These are phyloP conservation scores for Keithomyces neogunnii DNA, from an alignment of 2,329 filamentous ascomycete species.

Conservation along the genomic window DNA sequence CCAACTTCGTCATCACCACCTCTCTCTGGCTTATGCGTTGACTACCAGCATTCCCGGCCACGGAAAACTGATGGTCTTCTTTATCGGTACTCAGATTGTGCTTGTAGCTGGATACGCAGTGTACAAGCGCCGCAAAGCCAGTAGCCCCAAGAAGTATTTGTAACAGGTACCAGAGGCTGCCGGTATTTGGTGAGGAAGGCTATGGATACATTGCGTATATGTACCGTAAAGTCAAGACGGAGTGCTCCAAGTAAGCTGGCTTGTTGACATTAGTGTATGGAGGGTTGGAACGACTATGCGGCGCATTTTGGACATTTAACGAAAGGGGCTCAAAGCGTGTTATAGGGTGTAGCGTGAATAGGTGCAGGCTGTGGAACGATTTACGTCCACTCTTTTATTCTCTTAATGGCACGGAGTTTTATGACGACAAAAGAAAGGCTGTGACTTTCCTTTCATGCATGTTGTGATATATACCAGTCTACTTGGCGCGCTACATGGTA, in stretches of 20 bases:
- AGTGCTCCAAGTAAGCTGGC: too few species aligned
- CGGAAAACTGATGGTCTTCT: conserved; percentile 52
- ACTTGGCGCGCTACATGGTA: not conserved
- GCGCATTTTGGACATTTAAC: too few species aligned
- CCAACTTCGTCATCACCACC: conserved; percentile 42
- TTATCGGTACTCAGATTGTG: conserved; percentile 67
- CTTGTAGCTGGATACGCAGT: conserved; percentile 60
- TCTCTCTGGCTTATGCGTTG: conserved; percentile 38
- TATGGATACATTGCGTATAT: not conserved
- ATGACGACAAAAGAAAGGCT: conserved; percentile 1
- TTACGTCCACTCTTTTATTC: too few species aligned
- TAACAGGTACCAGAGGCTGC: conserved; percentile 32
- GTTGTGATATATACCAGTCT: not conserved
- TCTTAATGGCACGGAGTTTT: not conserved
- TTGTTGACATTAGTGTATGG: too few species aligned
- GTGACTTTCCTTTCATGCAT: not conserved
- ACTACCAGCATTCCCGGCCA: conserved; percentile 40
- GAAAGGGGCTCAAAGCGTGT: too few species aligned
- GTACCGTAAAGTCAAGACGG: too few species aligned
- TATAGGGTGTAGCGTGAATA: too few species aligned
- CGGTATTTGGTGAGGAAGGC: not conserved
- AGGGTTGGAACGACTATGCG: too few species aligned
- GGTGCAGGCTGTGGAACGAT: too few species aligned
- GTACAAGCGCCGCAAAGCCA: conserved; percentile 72
- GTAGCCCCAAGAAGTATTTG: conserved; percentile 85